Conservation (phyloP, 768 basidiomycete genomes). For the Boletales sp. region DNA sequence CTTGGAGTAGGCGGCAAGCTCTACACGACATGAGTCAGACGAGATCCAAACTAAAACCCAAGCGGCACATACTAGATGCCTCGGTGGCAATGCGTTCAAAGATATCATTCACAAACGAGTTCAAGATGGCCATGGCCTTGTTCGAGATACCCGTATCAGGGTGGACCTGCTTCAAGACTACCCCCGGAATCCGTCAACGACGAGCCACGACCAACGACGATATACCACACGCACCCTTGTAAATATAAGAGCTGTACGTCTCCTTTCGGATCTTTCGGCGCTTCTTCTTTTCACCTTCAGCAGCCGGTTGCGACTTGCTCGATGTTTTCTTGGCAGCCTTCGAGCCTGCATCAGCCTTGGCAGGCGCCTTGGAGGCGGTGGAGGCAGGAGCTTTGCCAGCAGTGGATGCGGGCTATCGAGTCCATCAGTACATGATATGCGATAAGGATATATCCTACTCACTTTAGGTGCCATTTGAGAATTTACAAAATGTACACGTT, state of each 20-base stretch:
- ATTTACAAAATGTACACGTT: constrained; percentile 31
- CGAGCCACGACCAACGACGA: not conserved
- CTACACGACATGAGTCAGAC: constrained; percentile 27
- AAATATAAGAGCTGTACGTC: constrained; percentile 84
- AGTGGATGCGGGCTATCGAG: constrained; percentile 38
- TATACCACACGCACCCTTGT: constrained; percentile 53
- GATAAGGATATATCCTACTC: constrained; percentile 8
- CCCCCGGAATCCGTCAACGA: not conserved
- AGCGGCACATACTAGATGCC: constrained; percentile 53
- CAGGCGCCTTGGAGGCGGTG: constrained; percentile 59
- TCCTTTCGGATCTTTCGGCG: constrained; percentile 77
- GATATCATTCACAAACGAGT: constrained; percentile 84
- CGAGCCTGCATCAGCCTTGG: constrained; percentile 37
- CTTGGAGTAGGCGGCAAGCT: constrained; percentile 84
- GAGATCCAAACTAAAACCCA: not conserved
- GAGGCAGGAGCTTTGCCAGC: constrained; percentile 44
- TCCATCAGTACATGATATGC: constrained; percentile 9
- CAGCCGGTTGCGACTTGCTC: constrained; percentile 48
- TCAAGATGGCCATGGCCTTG: constrained; percentile 82
- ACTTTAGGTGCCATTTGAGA: constrained; percentile 38
- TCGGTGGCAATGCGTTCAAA: constrained; percentile 78
- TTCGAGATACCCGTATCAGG: constrained; percentile 92
- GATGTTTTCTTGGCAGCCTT: constrained; percentile 62
- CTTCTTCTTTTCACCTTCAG: constrained; percentile 74
- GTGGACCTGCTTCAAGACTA: constrained; percentile 88